Base-by-base conservation (phyloP, 257 asterid genomes). In the Knoxia roxburghii region DNA sequence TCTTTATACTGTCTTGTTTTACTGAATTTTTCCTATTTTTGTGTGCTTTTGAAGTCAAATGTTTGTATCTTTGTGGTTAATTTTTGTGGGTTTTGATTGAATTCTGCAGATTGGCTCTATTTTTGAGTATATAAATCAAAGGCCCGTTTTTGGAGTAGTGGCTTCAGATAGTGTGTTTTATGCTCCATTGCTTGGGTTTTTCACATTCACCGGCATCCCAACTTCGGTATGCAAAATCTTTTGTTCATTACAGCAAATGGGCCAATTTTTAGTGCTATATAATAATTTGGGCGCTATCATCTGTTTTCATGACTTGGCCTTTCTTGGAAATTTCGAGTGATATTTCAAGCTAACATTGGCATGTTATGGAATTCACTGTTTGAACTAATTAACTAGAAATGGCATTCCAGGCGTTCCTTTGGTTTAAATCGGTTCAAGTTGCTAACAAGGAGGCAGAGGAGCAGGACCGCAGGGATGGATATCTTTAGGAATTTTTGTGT, bases 371-470 rank as follows among this genome's bases (percentile, higher is more conserved):
- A 13, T 51, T 46, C 53, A 27, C 52, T 65, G 46, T 5, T 68
- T 43, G 20, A 20, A 50, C 72, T 79, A 33, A 48, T 46, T 50
- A n/a, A 75, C 64, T 51, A 21, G 41, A 52, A 59, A 50, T 53
- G 65, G 65, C 7, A 26, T 64, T 75, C 61, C 89, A 93, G 99
- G 99, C 89, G 53, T 93, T 79, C 76, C 95, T 90, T 52, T 93
- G 97, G 99, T 93, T 55, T 88, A 93, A 90, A 82, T 86, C 99
- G 8, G 99, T 93, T 43, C 82, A 90, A 81, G 84, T 69, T 65
- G 97, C 99, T 33, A 93, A 90, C 66, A 88, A 88, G 85, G 96
- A 93, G 74, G 96, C 99, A 7, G 97, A 93, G 72, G 96, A 93
- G 70, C 96, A 90, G 87, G 97, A 93, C 69, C 83, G 89, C 56